A percentile compares a stretch with the other conserved stretches of the same genome.
Evolutionary conservation across 768 basidiomycete genomes (phyloP).

Genomic region (Peribolospora baueri): DNA sequence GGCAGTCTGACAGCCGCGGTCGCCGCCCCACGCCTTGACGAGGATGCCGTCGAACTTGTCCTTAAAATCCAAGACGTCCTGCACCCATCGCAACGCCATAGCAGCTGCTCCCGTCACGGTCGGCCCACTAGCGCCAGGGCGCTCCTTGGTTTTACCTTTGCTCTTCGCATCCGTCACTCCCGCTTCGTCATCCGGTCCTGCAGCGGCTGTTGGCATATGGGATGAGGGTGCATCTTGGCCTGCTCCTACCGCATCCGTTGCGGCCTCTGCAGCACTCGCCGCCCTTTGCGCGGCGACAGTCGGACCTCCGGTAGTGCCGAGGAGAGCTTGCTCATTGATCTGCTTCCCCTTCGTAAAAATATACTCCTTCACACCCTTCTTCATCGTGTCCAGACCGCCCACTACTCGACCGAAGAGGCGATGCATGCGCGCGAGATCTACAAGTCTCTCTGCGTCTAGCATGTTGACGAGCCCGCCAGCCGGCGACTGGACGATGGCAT

Average conservation of each 20-base stretch:
- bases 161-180: conserved; percentile 22
- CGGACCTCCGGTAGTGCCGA: neutral
- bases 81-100: conserved; percentile 76
- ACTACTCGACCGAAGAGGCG: conserved; percentile 44
- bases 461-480: conserved; percentile 67
- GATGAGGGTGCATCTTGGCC: conserved; percentile 14
- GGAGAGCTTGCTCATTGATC: conserved; percentile 34
- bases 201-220: conserved; percentile 19
- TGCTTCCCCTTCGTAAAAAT: conserved; percentile 48
- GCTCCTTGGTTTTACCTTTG: conserved; percentile 31
- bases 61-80: conserved; percentile 69
- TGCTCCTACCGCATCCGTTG: conserved; percentile 20
- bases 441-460: conserved; percentile 53
- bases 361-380: conserved; percentile 43
- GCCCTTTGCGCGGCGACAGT: conserved; percentile 4
- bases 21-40: conserved; percentile 40
- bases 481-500: conserved; percentile 47
- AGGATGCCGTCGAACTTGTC: conserved; percentile 66
- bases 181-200: conserved; percentile 18
- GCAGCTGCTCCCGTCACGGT: conserved; percentile 17
- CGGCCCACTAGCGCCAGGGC: neutral
- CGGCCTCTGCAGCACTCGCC: neutral
- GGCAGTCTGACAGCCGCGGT: conserved; percentile 52
- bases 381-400: conserved; percentile 38
- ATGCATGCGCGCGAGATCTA: conserved; percentile 57